phyloP scores from a whole-genome alignment of 768 basidiomycete species.

The Mycena haematopus region DNA sequence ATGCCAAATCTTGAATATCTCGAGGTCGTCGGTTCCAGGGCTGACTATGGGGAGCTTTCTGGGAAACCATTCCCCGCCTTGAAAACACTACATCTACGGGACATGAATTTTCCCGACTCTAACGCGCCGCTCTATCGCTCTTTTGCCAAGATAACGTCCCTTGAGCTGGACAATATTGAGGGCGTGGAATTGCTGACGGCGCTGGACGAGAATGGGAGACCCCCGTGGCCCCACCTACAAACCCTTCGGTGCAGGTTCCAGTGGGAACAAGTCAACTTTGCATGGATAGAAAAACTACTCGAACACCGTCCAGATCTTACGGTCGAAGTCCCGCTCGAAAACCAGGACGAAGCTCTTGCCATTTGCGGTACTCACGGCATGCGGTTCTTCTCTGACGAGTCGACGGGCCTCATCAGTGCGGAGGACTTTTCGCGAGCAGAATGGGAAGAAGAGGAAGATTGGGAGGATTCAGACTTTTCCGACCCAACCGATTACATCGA shows the following conservation, averaged over 20 bases:
- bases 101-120: conserved; percentile 6
- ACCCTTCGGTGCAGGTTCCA: conserved; percentile 9
- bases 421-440: conserved; percentile 10
- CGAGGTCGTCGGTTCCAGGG: conserved; percentile 33
- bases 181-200: conserved; percentile 3
- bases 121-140: conserved; percentile 21
- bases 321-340: conserved; percentile 1
- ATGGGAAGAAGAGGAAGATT: conserved; percentile 15
- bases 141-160: conserved; percentile 19
- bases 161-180: conserved; percentile 19
- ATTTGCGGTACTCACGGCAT: background rate
- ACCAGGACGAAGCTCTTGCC: background rate
- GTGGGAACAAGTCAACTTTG: background rate
- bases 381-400: conserved; percentile 10
- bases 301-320: conserved; percentile 7
- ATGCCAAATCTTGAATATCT: conserved; percentile 41
- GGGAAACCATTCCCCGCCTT: conserved; percentile 19
- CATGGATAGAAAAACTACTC: conserved; percentile 9
- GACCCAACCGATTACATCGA: conserved; percentile 19
- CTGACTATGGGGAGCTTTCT: conserved; percentile 27
- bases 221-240: conserved; percentile 19
- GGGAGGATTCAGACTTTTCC: conserved; percentile 10
- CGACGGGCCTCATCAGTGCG: conserved; percentile 7
- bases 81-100: conserved; percentile 19
- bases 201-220: conserved; percentile 3